Base-by-base conservation (phyloP, 768 basidiomycete species). In the Phylloporus arenicola region DNA sequence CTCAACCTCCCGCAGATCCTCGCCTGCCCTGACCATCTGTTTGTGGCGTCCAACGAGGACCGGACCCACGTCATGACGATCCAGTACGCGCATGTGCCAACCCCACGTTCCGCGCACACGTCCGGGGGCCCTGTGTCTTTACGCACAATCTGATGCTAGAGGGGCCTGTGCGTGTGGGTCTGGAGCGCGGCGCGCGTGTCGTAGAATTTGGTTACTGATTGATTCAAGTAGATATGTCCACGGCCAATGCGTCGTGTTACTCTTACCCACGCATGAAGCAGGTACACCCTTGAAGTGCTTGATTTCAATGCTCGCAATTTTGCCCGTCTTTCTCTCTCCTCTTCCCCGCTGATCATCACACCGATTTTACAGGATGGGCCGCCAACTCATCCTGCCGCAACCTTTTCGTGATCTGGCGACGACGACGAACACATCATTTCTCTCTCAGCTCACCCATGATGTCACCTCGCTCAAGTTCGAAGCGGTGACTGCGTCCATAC, bases 171-270 rank as follows among this genome's bases (percentile, higher is more conserved):
- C 34, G 42, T 45, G n/a, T 40, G 46, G 29, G 41, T 25, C 3
- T 20, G 5, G 34, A 22, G 24, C 24, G 3, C 7, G 17, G 42
- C 14, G 4, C 2, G 9, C 16, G 13, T 4, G 5, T 17, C 8
- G 3, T 19, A 14, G 9, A 1, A 20, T 11, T 2, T 16, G 34
- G n/a, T n/a, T 6, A 25, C 20, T 14, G 30, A 25, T 37, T 10
- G 17, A n/a, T 45, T 51, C 9, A 44, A 8, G 10, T 38, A 73
- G 73, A 45, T 72, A 75, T n/a, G 70, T 74, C 1, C 72, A 76
- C n/a, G 75, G 73, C 4, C 56, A 65, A 30, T 68, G 74, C 11
- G 64, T 74, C 20, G 68, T 70, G 8, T 55, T 71, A 27, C 44
- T 59, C 24, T 59, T 62, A 6, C 55, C 48, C 30, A 12, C 30